Percentiles rank a stretch among this genome's conserved stretches.
Evolutionary conservation across 1,284 basidiomycete species (phyloP).

Genomic region (Austroboletus olivaceoglutinosus): DNA sequence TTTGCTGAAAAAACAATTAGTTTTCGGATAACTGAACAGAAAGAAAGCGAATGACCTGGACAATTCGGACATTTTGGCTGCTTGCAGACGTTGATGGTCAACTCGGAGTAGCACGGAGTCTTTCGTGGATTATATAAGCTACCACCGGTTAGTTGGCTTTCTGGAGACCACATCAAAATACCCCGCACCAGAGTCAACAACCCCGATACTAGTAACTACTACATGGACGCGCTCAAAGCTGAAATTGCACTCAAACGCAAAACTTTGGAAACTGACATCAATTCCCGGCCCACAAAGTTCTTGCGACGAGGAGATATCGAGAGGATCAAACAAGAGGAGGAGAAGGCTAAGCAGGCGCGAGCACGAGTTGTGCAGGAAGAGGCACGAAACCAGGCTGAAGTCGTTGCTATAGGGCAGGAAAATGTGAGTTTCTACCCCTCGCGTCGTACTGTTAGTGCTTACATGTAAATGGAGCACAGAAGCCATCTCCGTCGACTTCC

Average conservation of each 20-base stretch:
- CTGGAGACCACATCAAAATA: not conserved
- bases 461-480: conserved; percentile 51
- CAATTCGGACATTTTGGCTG: conserved; percentile 57
- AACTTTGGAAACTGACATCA: conserved; percentile 45
- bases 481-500: conserved; percentile 39
- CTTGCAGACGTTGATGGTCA: conserved; percentile 26
- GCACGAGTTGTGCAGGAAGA: conserved; percentile 37
- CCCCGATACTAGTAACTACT: not conserved
- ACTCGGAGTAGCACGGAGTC: conserved; percentile 43
- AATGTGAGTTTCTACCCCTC: conserved; percentile 43
- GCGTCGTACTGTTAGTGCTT: conserved; percentile 30
- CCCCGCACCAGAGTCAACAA: not conserved
- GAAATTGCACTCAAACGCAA: conserved; percentile 90
- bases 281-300: conserved; percentile 70
- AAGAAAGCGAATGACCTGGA: conserved; percentile 44
- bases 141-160: not conserved
- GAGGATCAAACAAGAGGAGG: conserved; percentile 64
- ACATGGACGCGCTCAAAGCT: conserved; percentile 84
- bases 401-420: conserved; percentile 8
- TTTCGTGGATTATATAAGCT: conserved; percentile 28
- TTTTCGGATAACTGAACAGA: not conserved
- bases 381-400: conserved; percentile 30
- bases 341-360: conserved; percentile 51
- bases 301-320: conserved; percentile 82
- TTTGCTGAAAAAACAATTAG: conserved; percentile 50